Percentiles rank a stretch among this genome's conserved stretches.
Evolutionary conservation across 2,329 filamentous ascomycete species (phyloP).

Genomic region (Aspergillus ruber): DNA sequence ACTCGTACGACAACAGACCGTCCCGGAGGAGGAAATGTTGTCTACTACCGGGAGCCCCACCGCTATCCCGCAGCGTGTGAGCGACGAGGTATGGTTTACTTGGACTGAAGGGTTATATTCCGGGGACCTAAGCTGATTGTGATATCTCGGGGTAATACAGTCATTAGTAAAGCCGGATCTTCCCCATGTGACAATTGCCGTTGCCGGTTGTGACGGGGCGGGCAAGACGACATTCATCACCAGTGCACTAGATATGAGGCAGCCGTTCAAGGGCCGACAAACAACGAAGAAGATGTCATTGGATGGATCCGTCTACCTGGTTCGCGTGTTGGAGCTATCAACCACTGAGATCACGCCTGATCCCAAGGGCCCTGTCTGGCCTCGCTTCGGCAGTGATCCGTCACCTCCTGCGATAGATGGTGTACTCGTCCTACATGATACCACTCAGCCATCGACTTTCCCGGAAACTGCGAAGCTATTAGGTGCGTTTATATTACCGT

Average conservation of each 20-base stretch:
- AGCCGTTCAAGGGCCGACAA: conserved; percentile 32
- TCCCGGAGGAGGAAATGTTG: conserved; percentile 22
- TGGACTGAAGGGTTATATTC: not conserved
- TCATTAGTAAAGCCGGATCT: conserved; percentile 25
- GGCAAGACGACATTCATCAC: conserved; percentile 58
- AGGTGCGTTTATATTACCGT: conserved; percentile 52
- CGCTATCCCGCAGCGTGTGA: conserved; percentile 8
- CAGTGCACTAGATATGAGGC: conserved; percentile 49
- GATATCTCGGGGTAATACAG: conserved; percentile 11
- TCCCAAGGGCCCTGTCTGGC: conserved; percentile 46
- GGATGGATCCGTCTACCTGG: conserved; percentile 49
- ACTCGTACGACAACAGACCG: conserved; percentile 14
- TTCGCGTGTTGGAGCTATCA: conserved; percentile 52
- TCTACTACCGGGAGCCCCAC: conserved; percentile 4
- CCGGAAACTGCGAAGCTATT: conserved; percentile 67
- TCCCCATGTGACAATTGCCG: conserved; percentile 53
- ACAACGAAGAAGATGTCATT: conserved; percentile 51
- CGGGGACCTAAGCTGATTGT: not conserved
- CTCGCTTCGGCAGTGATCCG: conserved; percentile 53
- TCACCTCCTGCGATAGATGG: conserved; percentile 73
- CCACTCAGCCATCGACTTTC: conserved; percentile 70
- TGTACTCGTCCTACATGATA: conserved; percentile 80
- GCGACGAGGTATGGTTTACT: conserved; percentile 22
- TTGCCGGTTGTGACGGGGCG: conserved; percentile 48
- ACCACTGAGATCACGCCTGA: conserved; percentile 48